Percentiles rank a stretch among this genome's conserved stretches.
Conservation (phyloP, 1,284 basidiomycete genomes). For the Cryptococcus floricola region DNA sequence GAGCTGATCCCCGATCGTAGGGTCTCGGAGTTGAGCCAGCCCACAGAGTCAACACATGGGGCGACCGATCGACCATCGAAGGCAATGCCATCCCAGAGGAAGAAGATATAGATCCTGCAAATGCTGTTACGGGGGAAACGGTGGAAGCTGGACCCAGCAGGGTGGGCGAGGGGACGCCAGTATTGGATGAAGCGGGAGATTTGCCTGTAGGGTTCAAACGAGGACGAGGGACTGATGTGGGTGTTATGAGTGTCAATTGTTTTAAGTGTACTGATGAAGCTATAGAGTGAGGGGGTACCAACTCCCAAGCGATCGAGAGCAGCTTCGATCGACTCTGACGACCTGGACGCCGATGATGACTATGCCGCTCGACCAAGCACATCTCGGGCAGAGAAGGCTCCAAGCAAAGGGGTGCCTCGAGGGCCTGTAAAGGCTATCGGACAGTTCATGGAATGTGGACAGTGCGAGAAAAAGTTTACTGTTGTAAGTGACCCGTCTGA, state of each 20-base stretch:
- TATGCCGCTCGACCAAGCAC: constrained; percentile 3
- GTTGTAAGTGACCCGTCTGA: constrained; percentile 59
- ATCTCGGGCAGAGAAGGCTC: not conserved
- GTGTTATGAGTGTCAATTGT: constrained; percentile 2
- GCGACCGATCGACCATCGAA: constrained; percentile 19
- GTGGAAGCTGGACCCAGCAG: constrained; percentile 35
- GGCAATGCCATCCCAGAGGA: constrained; percentile 13
- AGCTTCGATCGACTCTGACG: constrained; percentile 58
- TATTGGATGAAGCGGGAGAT: constrained; percentile 8
- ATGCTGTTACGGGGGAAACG: constrained; percentile 31
- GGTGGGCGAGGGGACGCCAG: constrained; percentile 27
- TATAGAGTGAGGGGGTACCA: constrained; percentile 34
- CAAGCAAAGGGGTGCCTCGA: constrained; percentile 19
- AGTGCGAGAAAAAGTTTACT: constrained; percentile 80
- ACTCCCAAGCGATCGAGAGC: constrained; percentile 39
- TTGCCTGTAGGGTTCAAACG: constrained; percentile 8
- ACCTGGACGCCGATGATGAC: constrained; percentile 55
- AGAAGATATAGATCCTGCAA: constrained; percentile 28
- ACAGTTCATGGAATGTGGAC: constrained; percentile 74
- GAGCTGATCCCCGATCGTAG: constrained; percentile 16
- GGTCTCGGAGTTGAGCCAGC: constrained; percentile 46
- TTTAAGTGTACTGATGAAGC: constrained; percentile 4
- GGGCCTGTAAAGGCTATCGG: constrained; percentile 62
- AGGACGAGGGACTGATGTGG: constrained; percentile 20
- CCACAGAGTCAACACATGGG: constrained; percentile 31